These are phyloP conservation scores for Setomelanomma holmii DNA, from an alignment of 2,329 filamentous ascomycete genomes.

Conservation along the genomic window DNA sequence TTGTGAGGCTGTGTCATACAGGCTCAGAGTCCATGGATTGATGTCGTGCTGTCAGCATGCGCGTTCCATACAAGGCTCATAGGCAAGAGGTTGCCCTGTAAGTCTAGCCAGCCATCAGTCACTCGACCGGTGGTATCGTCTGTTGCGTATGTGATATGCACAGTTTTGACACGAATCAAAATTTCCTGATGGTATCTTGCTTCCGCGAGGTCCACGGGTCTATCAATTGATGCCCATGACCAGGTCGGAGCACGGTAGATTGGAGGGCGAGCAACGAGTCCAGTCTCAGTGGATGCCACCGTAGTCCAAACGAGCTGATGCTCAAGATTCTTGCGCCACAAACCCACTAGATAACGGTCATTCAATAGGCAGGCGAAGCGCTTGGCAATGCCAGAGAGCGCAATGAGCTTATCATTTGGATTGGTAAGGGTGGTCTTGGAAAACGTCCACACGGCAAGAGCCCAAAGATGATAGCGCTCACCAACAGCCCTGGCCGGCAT, in stretches of 20 bases:
- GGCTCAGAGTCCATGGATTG: too few species aligned
- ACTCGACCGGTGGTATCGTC: neutral
- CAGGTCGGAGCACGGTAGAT: neutral
- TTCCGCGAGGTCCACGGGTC: too few species aligned
- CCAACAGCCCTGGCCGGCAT: neutral
- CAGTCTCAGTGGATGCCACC: too few species aligned
- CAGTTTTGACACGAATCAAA: neutral
- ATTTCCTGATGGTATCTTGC: neutral
- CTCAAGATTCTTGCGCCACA: constrained; percentile 14
- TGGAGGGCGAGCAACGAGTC: neutral
- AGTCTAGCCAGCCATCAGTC: neutral
- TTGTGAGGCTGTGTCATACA: too few species aligned
- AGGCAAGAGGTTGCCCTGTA: neutral
- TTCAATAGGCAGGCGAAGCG: neutral
- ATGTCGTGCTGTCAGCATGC: too few species aligned
- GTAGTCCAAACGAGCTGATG: neutral
- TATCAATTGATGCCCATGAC: neutral
- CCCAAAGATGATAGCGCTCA: neutral
- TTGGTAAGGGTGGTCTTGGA: neutral
- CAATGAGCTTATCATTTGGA: constrained; percentile 14
- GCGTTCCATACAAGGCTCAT: neutral
- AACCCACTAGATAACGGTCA: constrained; percentile 14
- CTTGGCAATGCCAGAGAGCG: constrained; percentile 19
- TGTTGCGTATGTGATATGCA: neutral
- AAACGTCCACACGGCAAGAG: neutral